These are phyloP conservation scores for Plasmopara halstedii DNA, from an alignment of 352 stramenopile species.

Conservation along the genomic window DNA sequence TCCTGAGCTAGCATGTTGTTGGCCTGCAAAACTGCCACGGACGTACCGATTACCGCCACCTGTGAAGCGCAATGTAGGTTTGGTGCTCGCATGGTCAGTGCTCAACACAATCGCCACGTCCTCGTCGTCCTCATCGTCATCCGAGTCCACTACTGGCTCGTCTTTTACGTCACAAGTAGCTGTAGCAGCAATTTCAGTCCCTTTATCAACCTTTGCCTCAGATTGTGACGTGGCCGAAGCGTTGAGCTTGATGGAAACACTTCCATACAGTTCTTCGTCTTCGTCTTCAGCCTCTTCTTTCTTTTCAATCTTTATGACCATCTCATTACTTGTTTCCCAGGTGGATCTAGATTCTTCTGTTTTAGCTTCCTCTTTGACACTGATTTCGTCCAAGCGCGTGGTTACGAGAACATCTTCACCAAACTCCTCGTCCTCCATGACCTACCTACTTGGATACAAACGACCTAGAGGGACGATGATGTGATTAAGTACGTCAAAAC, in stretches of 20 bases:
- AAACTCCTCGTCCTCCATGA: constrained; percentile 68
- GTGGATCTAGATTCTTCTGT: constrained; percentile 17
- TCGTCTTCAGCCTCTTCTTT: constrained; percentile 50
- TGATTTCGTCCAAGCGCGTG: constrained; percentile 6
- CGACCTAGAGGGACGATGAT: background rate
- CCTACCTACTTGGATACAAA: no score
- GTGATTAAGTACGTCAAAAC: background rate
- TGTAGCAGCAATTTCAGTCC: background rate
- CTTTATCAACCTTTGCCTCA: constrained; percentile 4
- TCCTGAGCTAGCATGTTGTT: constrained; percentile 29
- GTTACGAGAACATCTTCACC: constrained; percentile 69
- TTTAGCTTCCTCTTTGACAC: constrained; percentile 24
- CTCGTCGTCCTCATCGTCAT: constrained; percentile 82
- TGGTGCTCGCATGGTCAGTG: constrained; percentile 47
- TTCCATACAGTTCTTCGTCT: constrained; percentile 71
- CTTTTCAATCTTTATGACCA: constrained; percentile 7
- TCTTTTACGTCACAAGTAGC: constrained; percentile 3
- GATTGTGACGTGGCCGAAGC: constrained; percentile 23
- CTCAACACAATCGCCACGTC: constrained; percentile 76
- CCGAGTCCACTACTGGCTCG: constrained; percentile 38
- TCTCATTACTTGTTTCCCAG: constrained; percentile 12
- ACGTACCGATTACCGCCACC: constrained; percentile 70
- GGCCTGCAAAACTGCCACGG: constrained; percentile 40
- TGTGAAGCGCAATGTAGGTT: constrained; percentile 76
- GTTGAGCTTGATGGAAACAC: constrained; percentile 67